Conservation (phyloP, 305 asterid genomes). For the Rubia occidens region DNA sequence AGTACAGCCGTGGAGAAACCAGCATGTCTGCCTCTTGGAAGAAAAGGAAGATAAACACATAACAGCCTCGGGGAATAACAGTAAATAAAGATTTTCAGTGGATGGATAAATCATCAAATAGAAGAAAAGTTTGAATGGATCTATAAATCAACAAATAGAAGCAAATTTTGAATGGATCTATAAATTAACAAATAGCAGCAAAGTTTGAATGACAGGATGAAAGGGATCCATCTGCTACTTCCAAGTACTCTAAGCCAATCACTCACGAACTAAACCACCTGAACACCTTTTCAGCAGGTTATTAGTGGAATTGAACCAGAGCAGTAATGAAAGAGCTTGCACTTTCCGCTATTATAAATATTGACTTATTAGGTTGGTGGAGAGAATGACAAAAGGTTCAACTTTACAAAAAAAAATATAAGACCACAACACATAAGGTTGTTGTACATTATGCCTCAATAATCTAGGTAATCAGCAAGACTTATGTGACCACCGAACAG, state of each 20-base stretch:
- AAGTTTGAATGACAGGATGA: background rate
- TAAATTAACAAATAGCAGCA: background rate
- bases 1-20: background rate
- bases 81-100: background rate
- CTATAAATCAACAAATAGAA: background rate
- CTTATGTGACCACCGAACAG: background rate
- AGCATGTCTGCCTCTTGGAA: background rate
- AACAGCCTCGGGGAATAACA: background rate
- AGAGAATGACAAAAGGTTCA: background rate
- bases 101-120: background rate
- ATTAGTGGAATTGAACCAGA: background rate
- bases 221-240: background rate
- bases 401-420: background rate
- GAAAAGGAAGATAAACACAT: background rate
- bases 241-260: background rate
- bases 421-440: background rate
- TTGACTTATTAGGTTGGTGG: background rate
- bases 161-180: background rate
- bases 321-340: background rate
- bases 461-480: constrained; percentile 1
- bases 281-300: background rate
- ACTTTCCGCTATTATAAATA: background rate
- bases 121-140: too few relatives aligned
- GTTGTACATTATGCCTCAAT: background rate
- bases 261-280: background rate